phyloP scores from a whole-genome alignment of 345 rosid genomes.

The Eucalyptus grandis region DNA sequence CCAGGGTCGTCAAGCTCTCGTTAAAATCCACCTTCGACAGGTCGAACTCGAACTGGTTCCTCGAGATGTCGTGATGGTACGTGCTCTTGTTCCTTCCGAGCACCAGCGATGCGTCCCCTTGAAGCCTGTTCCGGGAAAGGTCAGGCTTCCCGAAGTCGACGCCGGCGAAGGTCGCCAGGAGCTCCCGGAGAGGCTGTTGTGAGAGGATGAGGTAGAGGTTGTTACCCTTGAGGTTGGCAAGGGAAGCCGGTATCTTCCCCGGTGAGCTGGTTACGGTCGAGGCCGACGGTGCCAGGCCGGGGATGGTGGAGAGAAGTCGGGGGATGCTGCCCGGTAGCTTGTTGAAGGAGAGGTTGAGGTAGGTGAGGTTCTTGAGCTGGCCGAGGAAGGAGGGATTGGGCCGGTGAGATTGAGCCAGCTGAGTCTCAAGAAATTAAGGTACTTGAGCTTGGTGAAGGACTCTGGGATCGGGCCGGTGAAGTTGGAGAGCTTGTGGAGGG shows the following conservation, averaged over 20 bases:
- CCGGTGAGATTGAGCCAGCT: neutral
- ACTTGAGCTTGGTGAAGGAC: neutral
- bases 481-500: neutral
- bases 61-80: neutral
- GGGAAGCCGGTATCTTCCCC: neutral
- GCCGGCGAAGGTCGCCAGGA: neutral
- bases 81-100: neutral
- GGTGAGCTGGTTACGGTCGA: neutral
- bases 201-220: neutral
- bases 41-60: neutral
- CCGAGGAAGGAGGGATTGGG: neutral
- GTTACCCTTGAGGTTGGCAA: neutral
- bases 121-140: slow-evolving; percentile 1
- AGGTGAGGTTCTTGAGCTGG: neutral
- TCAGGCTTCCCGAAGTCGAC: neutral
- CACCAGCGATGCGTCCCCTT: neutral
- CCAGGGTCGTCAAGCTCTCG: neutral
- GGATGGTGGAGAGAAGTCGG: too few relatives aligned
- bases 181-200: slow-evolving; percentile 3
- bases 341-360: neutral
- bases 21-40: neutral
- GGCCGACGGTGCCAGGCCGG: neutral
- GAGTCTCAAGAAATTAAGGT: neutral
- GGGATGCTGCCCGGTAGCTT: neutral
- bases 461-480: neutral